These are phyloP conservation scores for Pestalotiopsis sp. DNA, from an alignment of 2,329 filamentous ascomycete species.

Conservation along the genomic window DNA sequence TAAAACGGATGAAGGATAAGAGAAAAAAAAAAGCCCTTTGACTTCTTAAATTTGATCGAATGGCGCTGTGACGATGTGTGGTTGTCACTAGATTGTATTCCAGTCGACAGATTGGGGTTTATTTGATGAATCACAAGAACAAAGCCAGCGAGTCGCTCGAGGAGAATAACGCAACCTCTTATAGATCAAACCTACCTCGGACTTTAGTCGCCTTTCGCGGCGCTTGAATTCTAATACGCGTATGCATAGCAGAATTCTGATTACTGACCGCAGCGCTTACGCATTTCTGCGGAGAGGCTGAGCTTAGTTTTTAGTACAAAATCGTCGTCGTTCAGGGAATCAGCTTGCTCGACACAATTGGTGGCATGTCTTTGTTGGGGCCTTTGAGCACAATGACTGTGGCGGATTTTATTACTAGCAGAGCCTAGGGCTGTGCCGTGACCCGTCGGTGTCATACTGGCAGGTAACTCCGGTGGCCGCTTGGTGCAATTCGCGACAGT, in stretches of 20 bases:
- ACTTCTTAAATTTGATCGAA: neutral
- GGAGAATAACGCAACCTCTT: neutral
- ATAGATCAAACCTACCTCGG: constrained; percentile 5
- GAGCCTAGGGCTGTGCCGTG: neutral
- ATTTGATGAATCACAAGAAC: neutral
- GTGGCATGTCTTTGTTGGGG: neutral
- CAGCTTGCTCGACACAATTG: neutral
- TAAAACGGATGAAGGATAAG: neutral
- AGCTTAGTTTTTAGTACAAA: neutral
- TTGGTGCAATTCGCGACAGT: neutral
- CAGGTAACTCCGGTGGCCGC: neutral
- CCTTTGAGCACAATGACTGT: neutral
- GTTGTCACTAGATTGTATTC: neutral
- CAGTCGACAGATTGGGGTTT: neutral
- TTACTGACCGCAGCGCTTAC: constrained; percentile 2
- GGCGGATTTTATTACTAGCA: neutral
- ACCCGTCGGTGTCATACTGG: neutral
- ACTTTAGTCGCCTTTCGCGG: neutral
- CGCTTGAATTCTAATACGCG: neutral
- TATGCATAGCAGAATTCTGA: neutral
- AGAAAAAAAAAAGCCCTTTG: neutral
- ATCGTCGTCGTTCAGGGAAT: neutral
- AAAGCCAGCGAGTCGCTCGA: neutral
- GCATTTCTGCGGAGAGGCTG: constrained; percentile 4
- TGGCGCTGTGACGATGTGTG: neutral